These are phyloP conservation scores for Mycosarcoma mackinlayi DNA, from an alignment of 1,284 basidiomycete species.

Conservation along the genomic window DNA sequence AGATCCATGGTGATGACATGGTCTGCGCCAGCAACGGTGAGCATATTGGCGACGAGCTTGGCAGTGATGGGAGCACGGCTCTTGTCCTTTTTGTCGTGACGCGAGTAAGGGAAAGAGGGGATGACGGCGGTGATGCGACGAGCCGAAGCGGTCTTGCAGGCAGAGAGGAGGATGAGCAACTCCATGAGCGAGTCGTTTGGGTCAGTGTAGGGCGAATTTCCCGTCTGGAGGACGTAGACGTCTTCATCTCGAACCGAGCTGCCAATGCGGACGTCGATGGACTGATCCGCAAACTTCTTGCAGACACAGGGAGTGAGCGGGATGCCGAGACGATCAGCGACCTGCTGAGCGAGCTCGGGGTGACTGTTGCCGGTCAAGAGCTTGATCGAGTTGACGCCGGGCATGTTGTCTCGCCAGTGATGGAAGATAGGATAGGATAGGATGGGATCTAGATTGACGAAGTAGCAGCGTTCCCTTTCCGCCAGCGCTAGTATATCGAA, in stretches of 20 bases:
- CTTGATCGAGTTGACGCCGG: constrained; percentile 76
- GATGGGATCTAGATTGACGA: no score
- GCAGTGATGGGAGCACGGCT: constrained; percentile 96
- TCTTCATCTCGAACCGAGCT: constrained; percentile 93
- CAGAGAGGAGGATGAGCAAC: constrained; percentile 87
- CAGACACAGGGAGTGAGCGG: constrained; percentile 89
- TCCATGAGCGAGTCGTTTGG: constrained; percentile 70
- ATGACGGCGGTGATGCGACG: constrained; percentile 97
- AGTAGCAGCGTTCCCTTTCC: no score
- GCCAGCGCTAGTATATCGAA: no score
- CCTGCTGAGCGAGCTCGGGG: constrained; percentile 91
- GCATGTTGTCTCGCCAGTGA: constrained; percentile 43
- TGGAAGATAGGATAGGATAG: not conserved
- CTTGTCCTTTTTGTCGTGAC: constrained; percentile 99
- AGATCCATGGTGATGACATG: constrained; percentile 99
- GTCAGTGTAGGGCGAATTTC: constrained; percentile 63
- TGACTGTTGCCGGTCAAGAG: constrained; percentile 96
- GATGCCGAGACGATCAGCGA: constrained; percentile 92
- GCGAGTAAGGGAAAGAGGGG: constrained; percentile 94
- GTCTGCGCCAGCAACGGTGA: constrained; percentile 94
- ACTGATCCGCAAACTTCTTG: constrained; percentile 88
- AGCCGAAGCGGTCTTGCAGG: constrained; percentile 96
- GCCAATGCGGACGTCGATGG: constrained; percentile 77
- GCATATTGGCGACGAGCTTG: constrained; percentile 97
- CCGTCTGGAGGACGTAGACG: constrained; percentile 66